Conservation (phyloP, 2,329 filamentous ascomycete genomes). For the Neophaeococcomyces mojaviensis region DNA sequence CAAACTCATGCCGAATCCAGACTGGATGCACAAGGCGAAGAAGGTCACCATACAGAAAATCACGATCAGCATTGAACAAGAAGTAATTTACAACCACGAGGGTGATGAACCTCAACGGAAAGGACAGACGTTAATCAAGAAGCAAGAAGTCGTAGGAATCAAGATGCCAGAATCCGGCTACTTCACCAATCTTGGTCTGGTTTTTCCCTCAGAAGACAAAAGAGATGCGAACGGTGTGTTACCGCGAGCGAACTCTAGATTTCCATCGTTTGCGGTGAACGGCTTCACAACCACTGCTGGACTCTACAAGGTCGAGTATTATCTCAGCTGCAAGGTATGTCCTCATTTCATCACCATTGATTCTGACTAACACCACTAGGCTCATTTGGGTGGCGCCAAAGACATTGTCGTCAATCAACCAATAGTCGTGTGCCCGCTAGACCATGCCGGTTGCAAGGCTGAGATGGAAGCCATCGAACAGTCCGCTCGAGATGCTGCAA, state of each 20-base stretch:
- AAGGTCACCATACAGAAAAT: slow-evolving; percentile 92
- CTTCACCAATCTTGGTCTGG: slow-evolving; percentile 81
- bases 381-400: slow-evolving; percentile 75
- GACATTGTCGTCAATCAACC: slow-evolving; percentile 85
- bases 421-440: slow-evolving; percentile 91
- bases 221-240: slow-evolving; percentile 82
- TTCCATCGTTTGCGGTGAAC: slow-evolving; percentile 78
- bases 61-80: slow-evolving; percentile 88
- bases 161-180: slow-evolving; percentile 88
- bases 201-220: slow-evolving; percentile 84
- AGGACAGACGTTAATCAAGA: slow-evolving; percentile 76
- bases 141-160: slow-evolving; percentile 70
- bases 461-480: slow-evolving; percentile 98
- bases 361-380: slow-evolving; percentile 46
- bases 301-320: slow-evolving; percentile 98
- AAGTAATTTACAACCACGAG: slow-evolving; percentile 97
- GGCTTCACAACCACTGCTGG: slow-evolving; percentile 92
- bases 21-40: slow-evolving; percentile 84
- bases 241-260: slow-evolving; percentile 73
- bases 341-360: slow-evolving; percentile 13
- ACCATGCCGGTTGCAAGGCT: slow-evolving; percentile 92
- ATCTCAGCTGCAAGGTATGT: slow-evolving; percentile 79
- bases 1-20: slow-evolving; percentile 82
- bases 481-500: slow-evolving; percentile 83
- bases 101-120: slow-evolving; percentile 91